A percentile compares a stretch with the other conserved stretches of the same genome.
phyloP scores from a whole-genome alignment of 1,284 basidiomycete species.

The Anthracocystis setariae region DNA sequence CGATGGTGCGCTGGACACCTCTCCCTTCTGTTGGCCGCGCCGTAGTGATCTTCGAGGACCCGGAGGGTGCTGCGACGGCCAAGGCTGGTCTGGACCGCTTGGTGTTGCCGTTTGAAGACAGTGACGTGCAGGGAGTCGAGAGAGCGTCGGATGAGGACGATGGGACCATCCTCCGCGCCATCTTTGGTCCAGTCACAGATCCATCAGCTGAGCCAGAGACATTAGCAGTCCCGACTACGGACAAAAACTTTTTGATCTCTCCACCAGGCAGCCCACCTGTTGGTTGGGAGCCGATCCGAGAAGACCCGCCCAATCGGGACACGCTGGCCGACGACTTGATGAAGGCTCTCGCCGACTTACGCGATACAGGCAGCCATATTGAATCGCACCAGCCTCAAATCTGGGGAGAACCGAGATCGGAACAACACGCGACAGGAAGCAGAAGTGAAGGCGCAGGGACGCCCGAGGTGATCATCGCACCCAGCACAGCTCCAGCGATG shows the following conservation, averaged over 20 bases:
- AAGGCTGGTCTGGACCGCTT: constrained; percentile 59
- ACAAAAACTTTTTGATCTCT: constrained; percentile 96
- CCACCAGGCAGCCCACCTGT: constrained; percentile 97
- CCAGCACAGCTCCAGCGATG: constrained; percentile 24
- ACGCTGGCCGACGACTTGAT: constrained; percentile 92
- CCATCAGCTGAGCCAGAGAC: constrained; percentile 32
- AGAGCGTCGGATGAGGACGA: constrained; percentile 28
- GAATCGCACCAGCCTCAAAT: constrained; percentile 41
- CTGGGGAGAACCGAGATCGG: constrained; percentile 12
- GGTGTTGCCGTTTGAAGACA: constrained; percentile 53
- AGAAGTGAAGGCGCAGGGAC: constrained; percentile 26
- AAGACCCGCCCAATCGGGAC: constrained; percentile 88
- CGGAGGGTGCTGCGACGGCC: constrained; percentile 42
- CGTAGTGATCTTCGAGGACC: constrained; percentile 54
- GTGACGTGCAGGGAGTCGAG: constrained; percentile 34
- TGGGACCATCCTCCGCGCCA: constrained; percentile 33
- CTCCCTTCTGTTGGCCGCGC: constrained; percentile 58
- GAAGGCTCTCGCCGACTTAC: constrained; percentile 58
- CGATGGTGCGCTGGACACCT: constrained; percentile 58
- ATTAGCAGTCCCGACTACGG: constrained; percentile 73
- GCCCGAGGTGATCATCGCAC: constrained; percentile 39
- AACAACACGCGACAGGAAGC: constrained; percentile 3
- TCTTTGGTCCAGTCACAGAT: constrained; percentile 29
- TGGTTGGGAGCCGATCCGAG: constrained; percentile 91
- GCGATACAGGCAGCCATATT: constrained; percentile 53